Evolutionary conservation across 352 stramenopile species (phyloP).

Genomic region (Phytophthora citricola): DNA sequence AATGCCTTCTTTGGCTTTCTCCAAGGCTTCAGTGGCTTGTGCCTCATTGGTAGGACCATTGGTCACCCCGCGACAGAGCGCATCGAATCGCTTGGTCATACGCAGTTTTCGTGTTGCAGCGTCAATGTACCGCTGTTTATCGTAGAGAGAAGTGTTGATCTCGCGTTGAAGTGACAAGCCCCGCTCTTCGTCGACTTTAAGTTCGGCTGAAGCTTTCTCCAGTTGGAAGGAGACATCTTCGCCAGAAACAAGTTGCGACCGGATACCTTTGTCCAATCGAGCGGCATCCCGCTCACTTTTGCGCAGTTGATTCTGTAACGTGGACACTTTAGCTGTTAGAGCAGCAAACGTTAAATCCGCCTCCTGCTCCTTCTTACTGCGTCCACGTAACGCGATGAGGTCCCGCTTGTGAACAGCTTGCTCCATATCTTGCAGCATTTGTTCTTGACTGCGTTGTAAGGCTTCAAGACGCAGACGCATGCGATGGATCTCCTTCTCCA

Average conservation of each 20-base stretch:
- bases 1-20: constrained; percentile 53
- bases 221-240: constrained; percentile 82
- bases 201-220: constrained; percentile 74
- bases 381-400: constrained; percentile 90
- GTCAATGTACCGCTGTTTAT: constrained; percentile 91
- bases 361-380: constrained; percentile 76
- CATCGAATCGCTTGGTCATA: constrained; percentile 75
- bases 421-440: constrained; percentile 96
- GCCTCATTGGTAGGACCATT: constrained; percentile 50
- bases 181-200: constrained; percentile 84
- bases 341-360: constrained; percentile 84
- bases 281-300: constrained; percentile 72
- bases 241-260: constrained; percentile 57
- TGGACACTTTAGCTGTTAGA: constrained; percentile 87
- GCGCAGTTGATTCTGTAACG: constrained; percentile 73
- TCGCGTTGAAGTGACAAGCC: constrained; percentile 67
- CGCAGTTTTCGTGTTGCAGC: constrained; percentile 72
- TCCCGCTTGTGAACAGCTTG: constrained; percentile 94
- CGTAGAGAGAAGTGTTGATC: constrained; percentile 91
- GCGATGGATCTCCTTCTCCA: constrained; percentile 97
- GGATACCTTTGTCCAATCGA: constrained; percentile 74
- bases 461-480: constrained; percentile 94
- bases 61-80: constrained; percentile 48
- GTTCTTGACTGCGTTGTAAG: constrained; percentile 92
- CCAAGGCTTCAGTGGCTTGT: constrained; percentile 60